Base-by-base conservation (phyloP, 495 filamentous ascomycete genomes). In the Annulohypoxylon bovei region DNA sequence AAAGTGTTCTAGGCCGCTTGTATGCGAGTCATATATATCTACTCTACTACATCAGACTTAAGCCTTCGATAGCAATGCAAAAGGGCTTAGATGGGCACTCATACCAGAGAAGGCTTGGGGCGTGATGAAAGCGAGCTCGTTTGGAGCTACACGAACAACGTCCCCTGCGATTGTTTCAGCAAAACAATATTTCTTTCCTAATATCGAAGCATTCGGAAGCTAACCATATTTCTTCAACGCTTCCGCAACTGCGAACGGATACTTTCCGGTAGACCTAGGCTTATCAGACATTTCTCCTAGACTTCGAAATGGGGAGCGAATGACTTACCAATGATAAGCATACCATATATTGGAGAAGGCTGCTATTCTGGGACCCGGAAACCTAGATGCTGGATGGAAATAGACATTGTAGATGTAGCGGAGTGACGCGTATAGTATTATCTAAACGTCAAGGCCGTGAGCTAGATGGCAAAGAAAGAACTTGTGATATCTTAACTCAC, bases 341-440 rank as follows among this genome's bases (percentile, higher is more conserved):
- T 68, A 72, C 55, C 63, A 67, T 7, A 71, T 2, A 40, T 74
- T 68, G 0, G 67, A 74, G 11, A 74, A 37, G 8, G 73, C 65
- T 0, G 71, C 68, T 22, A 72, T 11, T 35, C 63, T 72, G 4
- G 84, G 85, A 9, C 85, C 85, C 1, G 84, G 86, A 68, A 80
- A 84, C 0, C 67, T 70, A 4, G 75, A 49, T 0, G 85, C 75
- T 0, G 84, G 84, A n/a, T 85, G 82, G 63, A 83, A 80, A 58
- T 72, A 85, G 7, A 84, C 72, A 14, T 78, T 73, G 68, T 86
- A 85, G 30, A 76, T 52, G 5, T 22, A 50, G 27, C 59, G 44
- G 6, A 55, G 25, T 18, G 44, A 49, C 4, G 44, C 44, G 20
- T 49, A 49, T 16, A 42, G 20, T 42, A 16, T 42, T 42, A 42